Evolutionary conservation across 2,329 filamentous ascomycete species (phyloP), one percentile per base, ranked within the genome.

Genomic region (Xylaria sp.): DNA sequence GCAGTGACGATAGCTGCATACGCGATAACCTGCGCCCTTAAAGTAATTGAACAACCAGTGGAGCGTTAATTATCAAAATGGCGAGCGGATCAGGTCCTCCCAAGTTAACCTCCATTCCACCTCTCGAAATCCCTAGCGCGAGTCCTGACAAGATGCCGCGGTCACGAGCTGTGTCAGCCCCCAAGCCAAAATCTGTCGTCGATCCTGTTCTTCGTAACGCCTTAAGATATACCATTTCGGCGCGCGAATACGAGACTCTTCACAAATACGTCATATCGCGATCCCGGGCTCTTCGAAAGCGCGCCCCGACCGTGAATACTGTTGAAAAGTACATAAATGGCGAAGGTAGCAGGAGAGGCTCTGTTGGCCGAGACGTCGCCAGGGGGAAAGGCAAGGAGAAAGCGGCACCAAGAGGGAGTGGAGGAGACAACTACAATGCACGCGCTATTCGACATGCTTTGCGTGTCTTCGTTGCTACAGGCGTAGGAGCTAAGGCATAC

Each of bases 131-230:
- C 7, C 61, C 56, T 17, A 25, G 4, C 23, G 64, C 67, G 19
- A 60, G 51, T 23, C n/a, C 60, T 46, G 65, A 68, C 14, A 49
- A 47, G 14, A 50, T 61, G 23, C 61, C 70, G 21, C 69, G 67
- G 45, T 64, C 72, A 11, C 61, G 67, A 57, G 60, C 67, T 12
- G 58, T 60, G 28, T 65, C 71, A 6, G 71, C 68, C 23, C 38
- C 70, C 1, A 70, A 67, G 38, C 62, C 71, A 8, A 70, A 61
- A 57, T 71, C 76, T 3, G 70, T 77, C 38, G 75, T 78, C 62
- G 90, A 94, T 69, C 90, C 91, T 4, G 84, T 96, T 66, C 83
- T 96, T 60, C 91, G 92, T 77, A 96, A 95, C 76, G 89, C 92
- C 45, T 83, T 97, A 62, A 89, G 93, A 69, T 94, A 97, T 78